phyloP scores from a whole-genome alignment of 2,329 filamentous ascomycete species.

The Monosporascus sp. region DNA sequence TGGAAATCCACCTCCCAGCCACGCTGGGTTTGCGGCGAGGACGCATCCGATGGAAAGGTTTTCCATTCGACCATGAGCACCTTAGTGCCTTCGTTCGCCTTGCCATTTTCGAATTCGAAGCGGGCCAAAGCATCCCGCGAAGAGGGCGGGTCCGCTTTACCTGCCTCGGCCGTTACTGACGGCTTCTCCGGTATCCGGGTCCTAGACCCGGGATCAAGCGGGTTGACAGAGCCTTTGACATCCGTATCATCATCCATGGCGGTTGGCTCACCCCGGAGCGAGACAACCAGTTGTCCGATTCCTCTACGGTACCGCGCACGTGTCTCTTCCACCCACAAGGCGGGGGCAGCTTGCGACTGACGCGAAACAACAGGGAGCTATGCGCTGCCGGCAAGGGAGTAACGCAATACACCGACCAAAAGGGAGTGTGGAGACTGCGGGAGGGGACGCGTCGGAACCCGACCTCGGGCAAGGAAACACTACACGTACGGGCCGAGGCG shows the following conservation, averaged over 20 bases:
- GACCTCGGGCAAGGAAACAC: no score
- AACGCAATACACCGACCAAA: background rate
- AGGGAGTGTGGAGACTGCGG: background rate
- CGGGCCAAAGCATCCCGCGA: constrained; percentile 60
- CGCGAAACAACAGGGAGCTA: background rate
- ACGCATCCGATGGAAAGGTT: constrained; percentile 28
- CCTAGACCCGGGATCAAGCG: background rate
- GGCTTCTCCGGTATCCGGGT: constrained; percentile 1
- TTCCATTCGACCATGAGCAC: constrained; percentile 93
- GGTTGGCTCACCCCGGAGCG: background rate
- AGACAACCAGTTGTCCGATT: background rate
- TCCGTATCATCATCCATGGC: background rate
- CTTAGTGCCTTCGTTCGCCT: constrained; percentile 79
- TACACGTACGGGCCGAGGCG: no score
- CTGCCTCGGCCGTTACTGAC: constrained; percentile 24
- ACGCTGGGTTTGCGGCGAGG: constrained; percentile 11
- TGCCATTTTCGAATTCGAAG: constrained; percentile 78
- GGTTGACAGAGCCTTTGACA: background rate
- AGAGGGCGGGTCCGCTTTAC: constrained; percentile 40
- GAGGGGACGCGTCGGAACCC: no score
- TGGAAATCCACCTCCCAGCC: constrained; percentile 80
- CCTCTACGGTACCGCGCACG: background rate
- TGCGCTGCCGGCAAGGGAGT: background rate
- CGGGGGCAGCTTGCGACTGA: background rate
- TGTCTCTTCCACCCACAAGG: background rate